These are phyloP conservation scores for Nephelium lappaceum DNA, from an alignment of 345 rosid species.

Conservation along the genomic window DNA sequence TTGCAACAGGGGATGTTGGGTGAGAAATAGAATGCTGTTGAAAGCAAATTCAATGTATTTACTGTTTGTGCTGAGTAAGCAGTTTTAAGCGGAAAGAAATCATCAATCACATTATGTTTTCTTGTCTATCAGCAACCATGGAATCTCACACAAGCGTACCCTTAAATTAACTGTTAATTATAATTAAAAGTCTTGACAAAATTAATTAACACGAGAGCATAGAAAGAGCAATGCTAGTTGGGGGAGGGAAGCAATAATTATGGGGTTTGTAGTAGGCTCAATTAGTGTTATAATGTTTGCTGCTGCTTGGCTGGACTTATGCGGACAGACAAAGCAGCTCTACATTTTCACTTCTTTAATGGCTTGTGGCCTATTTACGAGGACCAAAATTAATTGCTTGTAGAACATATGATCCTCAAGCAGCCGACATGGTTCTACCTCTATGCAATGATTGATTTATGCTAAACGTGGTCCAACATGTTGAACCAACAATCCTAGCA, in stretches of 20 bases:
- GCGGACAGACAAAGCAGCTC: not conserved
- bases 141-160: not conserved
- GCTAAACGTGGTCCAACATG: not conserved
- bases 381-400: not conserved
- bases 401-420: not conserved
- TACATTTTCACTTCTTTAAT: too few relatives aligned
- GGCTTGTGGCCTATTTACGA: too few relatives aligned
- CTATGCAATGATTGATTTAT: too few relatives aligned
- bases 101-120: not conserved
- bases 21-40: not conserved
- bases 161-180: not conserved
- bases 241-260: too few relatives aligned
- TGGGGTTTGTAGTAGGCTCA: too few relatives aligned
- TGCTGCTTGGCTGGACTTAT: too few relatives aligned
- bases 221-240: too few relatives aligned
- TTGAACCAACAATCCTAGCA: not conserved
- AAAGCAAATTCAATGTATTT: not conserved
- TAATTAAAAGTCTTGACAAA: not conserved
- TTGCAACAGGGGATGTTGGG: not conserved
- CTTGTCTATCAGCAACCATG: not conserved
- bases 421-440: not conserved
- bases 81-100: not conserved
- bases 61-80: slow-evolving; percentile 2
- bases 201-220: not conserved
- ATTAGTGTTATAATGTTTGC: too few relatives aligned